phyloP scores from a whole-genome alignment of 2,329 filamentous ascomycete genomes.

The Aspergillus versicolor region DNA sequence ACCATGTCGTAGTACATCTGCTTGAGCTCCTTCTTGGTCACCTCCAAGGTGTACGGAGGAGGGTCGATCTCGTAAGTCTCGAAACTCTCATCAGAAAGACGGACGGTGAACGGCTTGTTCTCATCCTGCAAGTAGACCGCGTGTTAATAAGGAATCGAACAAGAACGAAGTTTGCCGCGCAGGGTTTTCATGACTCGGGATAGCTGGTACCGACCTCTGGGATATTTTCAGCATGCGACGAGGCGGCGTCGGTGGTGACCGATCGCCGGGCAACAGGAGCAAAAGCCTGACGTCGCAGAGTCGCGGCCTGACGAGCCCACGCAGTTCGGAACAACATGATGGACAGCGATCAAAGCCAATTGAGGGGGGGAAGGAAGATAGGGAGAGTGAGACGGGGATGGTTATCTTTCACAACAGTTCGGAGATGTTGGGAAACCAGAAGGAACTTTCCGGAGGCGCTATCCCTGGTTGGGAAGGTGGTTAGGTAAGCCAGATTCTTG shows the following conservation, averaged over 20 bases:
- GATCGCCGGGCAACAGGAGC: slow-evolving; percentile 61
- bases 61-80: slow-evolving; percentile 99
- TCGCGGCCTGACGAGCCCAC: slow-evolving; percentile 60
- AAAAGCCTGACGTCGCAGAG: slow-evolving; percentile 52
- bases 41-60: slow-evolving; percentile 85
- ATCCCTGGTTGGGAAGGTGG: slow-evolving; percentile 22
- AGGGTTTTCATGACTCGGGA: slow-evolving; percentile 1
- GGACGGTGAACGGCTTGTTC: slow-evolving; percentile 88
- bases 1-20: slow-evolving; percentile 99
- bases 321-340: slow-evolving; percentile 72
- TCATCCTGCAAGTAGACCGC: slow-evolving; percentile 64
- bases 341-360: slow-evolving; percentile 29
- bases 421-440: slow-evolving; percentile 35
- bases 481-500: slow-evolving; percentile 23
- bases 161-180: neutral
- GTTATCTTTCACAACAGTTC: slow-evolving; percentile 30
- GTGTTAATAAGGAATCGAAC: slow-evolving; percentile 18
- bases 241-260: slow-evolving; percentile 95
- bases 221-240: slow-evolving; percentile 81
- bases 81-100: slow-evolving; percentile 96
- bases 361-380: slow-evolving; percentile 24
- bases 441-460: slow-evolving; percentile 35
- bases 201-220: slow-evolving; percentile 56
- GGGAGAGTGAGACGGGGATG: slow-evolving; percentile 20
- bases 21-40: slow-evolving; percentile 97